phyloP scores from a whole-genome alignment of 129 eudicot species.

The Artemisia tridentata region DNA sequence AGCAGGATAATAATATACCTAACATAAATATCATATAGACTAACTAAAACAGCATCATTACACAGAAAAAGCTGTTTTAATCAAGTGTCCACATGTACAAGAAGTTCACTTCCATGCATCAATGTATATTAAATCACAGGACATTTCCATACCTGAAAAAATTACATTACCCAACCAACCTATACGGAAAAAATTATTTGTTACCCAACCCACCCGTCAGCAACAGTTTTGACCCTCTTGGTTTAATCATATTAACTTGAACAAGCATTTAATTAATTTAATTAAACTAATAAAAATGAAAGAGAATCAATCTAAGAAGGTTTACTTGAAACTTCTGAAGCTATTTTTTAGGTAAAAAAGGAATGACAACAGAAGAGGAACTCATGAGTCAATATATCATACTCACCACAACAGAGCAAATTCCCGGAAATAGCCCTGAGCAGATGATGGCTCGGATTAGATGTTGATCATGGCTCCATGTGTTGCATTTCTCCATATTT shows the following conservation, averaged over 20 bases:
- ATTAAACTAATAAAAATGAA: too few relatives aligned
- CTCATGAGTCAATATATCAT: conserved; percentile 1
- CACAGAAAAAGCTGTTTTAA: too few relatives aligned
- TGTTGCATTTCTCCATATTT: conserved; percentile 59
- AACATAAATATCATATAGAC: conserved; percentile 7
- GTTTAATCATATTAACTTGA: background rate
- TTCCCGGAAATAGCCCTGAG: conserved; percentile 90
- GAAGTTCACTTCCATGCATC: too few relatives aligned
- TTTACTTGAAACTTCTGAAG: background rate
- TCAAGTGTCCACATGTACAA: too few relatives aligned
- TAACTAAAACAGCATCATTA: too few relatives aligned
- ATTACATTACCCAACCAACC: too few relatives aligned
- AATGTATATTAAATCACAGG: too few relatives aligned
- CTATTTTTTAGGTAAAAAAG: background rate
- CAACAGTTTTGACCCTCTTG: too few relatives aligned
- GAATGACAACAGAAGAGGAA: background rate
- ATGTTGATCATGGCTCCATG: conserved; percentile 78
- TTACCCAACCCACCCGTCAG: too few relatives aligned
- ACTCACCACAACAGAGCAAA: conserved; percentile 89
- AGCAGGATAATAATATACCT: background rate
- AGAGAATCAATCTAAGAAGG: background rate
- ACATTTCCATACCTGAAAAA: too few relatives aligned
- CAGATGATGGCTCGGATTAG: conserved; percentile 81
- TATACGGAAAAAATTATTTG: too few relatives aligned
- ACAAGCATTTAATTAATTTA: background rate